Evolutionary conservation across 768 basidiomycete genomes (phyloP), one percentile per base, ranked within the genome.

Genomic region (Boletus patriciae): DNA sequence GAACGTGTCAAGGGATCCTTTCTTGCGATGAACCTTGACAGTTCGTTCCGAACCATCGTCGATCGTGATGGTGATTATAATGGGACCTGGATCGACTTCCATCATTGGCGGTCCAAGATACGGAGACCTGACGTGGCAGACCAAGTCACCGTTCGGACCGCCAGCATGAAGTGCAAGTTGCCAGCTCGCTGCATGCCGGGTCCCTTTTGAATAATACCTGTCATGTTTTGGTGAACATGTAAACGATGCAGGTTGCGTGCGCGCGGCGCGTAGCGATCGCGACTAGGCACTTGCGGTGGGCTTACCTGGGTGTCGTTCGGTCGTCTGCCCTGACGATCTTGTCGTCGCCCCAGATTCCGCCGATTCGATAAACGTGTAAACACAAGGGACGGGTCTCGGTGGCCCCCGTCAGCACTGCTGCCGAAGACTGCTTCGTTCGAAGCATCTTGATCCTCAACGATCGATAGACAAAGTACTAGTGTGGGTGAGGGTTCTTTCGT

Each of bases 311-410:
- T 7, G 72, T 73, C 33, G 19, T 55, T 36, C 52, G 54, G 44
- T 72, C 70, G 44, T 72, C 70, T 6, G 46, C 68, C 44, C 54
- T 63, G 57, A 72, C 42, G 46, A 72, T 53, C 54, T 57, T 71
- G 52, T 70, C 66, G 23, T 73, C 67, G 19, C 65, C 50, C 58
- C 69, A 68, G 15, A 72, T 51, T 18, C 68, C 55, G 0, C 72
- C 72, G 11, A 60, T 50, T 1, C 68, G 64, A 50, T 72, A 72
- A 47, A 72, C 55, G 38, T 72, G 70, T 13, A 72, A 50, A 46
- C 58, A 62, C 53, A 62, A 23, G 6, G 66, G 57, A 25, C 13
- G 46, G 9, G 52, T 25, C 18, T 56, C 54, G 21, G 23, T 36
- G 15, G 37, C 10, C 10, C 31, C 9, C 61, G 5, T n/a, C n/a